Evolutionary conservation across 495 filamentous ascomycete species (phyloP), one percentile per base, ranked within the genome.

Genomic region (Immersiella caudata): DNA sequence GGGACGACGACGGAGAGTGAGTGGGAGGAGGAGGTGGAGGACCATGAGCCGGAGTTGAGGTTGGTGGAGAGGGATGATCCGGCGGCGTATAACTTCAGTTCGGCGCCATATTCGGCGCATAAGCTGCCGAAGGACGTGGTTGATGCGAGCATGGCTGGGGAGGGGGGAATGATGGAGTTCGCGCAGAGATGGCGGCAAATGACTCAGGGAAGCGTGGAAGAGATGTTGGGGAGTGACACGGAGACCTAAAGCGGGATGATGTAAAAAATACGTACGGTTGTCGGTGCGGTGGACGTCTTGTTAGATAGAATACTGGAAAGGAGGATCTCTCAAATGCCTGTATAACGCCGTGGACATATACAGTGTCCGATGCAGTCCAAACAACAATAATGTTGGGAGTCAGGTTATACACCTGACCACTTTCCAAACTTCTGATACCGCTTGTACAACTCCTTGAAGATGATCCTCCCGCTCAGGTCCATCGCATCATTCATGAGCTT

Each of bases 111-210:
- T 75, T 96, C 93, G 68, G 94, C 95, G 35, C 94, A 97, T 74
- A 99, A 99, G 79, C 75, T 99, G 68, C 95, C 95, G 7, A 91
- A 87, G 76, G 95, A 99, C 62, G 91, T 99, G 22, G 95, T 98
- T 21, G 93, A 99, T 73, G 95, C 95, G 1, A 90, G 91, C 56
- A 74, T 89, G 60, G 86, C 86, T 0, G 95, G 95, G 1, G 84
- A 87, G 63, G 87, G 86, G 9, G 86, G 86, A 0, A 87, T 98
- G 84, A 85, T 88, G 65, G 93, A 97, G 78, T 97, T 97, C 80
- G 88, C 94, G 72, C 84, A 85, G 66, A 85, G 90, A 73, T 99
- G 95, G 95, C 90, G 90, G 80, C 86, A 90, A 67, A 89, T 96
- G 70, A 67, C 67, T 1, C 72, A 70, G 59, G 62, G 71, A 12